phyloP scores from a whole-genome alignment of 2,329 filamentous ascomycete genomes.

The Xylariaceae sp. region DNA sequence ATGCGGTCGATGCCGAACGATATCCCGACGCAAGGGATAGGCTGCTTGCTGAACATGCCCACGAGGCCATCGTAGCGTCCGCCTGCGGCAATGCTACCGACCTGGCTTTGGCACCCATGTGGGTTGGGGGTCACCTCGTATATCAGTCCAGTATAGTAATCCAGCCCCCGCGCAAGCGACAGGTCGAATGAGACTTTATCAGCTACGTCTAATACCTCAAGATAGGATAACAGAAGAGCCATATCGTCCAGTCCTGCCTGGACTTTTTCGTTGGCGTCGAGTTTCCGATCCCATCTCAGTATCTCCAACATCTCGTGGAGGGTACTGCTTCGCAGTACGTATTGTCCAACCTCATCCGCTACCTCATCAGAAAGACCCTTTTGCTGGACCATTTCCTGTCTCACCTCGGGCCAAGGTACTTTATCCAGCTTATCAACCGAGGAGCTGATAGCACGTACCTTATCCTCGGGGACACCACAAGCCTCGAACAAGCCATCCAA shows the following conservation, averaged over 20 bases:
- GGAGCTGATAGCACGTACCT: constrained; percentile 67
- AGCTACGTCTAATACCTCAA: constrained; percentile 58
- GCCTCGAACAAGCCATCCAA: constrained; percentile 68
- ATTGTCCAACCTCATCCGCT: constrained; percentile 67
- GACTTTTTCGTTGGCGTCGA: constrained; percentile 57
- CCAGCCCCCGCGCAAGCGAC: constrained; percentile 65
- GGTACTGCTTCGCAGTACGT: constrained; percentile 61
- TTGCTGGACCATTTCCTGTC: constrained; percentile 64
- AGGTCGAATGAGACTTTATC: constrained; percentile 66
- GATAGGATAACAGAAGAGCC: constrained; percentile 61
- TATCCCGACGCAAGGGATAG: constrained; percentile 71
- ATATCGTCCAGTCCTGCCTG: constrained; percentile 66
- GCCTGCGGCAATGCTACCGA: constrained; percentile 69
- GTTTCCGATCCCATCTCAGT: constrained; percentile 52
- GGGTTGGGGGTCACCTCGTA: constrained; percentile 68
- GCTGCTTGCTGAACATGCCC: constrained; percentile 67
- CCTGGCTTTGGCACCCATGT: constrained; percentile 63
- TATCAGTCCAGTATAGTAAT: constrained; percentile 66
- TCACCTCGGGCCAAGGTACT: constrained; percentile 66
- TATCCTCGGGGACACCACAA: constrained; percentile 66
- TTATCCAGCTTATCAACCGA: constrained; percentile 77
- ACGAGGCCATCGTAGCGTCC: constrained; percentile 73
- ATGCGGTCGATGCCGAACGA: constrained; percentile 75
- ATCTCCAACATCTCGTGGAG: constrained; percentile 54
- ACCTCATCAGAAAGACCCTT: constrained; percentile 62